phyloP scores from a whole-genome alignment of 179 eudicot species.

The Amaranthus tricolor region DNA sequence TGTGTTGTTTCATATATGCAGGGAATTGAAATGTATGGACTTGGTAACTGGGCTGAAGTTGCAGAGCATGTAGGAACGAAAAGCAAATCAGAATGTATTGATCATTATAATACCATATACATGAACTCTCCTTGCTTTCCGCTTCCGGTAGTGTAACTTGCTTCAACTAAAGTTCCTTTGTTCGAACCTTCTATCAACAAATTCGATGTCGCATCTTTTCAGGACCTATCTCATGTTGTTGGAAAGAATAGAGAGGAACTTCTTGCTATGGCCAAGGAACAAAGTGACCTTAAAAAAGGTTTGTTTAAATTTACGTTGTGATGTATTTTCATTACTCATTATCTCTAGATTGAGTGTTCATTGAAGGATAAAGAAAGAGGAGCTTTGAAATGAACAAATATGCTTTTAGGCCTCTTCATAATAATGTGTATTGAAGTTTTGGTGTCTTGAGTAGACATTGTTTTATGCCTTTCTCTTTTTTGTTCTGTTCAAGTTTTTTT shows the following conservation, averaged over 20 bases:
- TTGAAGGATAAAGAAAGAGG: slow-evolving; percentile 1
- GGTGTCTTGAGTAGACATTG: background rate
- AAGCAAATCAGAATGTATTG: slow-evolving; percentile 76
- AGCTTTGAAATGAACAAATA: background rate
- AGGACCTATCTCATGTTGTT: slow-evolving; percentile 95
- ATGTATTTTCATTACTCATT: background rate
- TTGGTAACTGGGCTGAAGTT: slow-evolving; percentile 85
- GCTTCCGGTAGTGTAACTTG: slow-evolving; percentile 72
- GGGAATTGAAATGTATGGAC: slow-evolving; percentile 94
- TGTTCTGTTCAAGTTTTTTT: slow-evolving; percentile 12
- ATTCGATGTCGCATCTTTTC: slow-evolving; percentile 19
- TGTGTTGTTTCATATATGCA: slow-evolving; percentile 26
- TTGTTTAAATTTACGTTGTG: slow-evolving; percentile 14
- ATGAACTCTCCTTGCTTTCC: slow-evolving; percentile 96
- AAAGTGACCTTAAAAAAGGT: slow-evolving; percentile 68
- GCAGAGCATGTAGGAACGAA: slow-evolving; percentile 98
- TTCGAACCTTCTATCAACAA: slow-evolving; percentile 6
- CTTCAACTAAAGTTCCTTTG: slow-evolving; percentile 1
- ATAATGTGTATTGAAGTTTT: background rate
- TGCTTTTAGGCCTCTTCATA: background rate
- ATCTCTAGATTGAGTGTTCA: slow-evolving; percentile 5
- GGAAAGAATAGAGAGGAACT: slow-evolving; percentile 96
- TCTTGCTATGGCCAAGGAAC: slow-evolving; percentile 92
- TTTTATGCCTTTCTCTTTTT: slow-evolving; percentile 1
- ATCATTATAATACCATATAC: slow-evolving; percentile 68